Base-by-base conservation (phyloP, 345 rosid species). In the Mercurialis annua region DNA sequence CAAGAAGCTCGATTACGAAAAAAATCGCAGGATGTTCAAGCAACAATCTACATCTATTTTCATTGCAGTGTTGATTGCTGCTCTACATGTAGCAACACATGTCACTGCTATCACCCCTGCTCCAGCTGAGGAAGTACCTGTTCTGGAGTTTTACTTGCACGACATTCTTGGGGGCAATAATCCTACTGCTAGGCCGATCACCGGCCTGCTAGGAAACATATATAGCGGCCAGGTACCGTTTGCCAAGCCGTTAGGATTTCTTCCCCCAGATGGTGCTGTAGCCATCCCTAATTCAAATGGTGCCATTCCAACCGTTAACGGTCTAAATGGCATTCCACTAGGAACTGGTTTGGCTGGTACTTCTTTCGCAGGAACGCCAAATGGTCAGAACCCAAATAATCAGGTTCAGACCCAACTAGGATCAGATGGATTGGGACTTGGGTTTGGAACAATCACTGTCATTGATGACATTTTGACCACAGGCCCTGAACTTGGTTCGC, bases 321-420 rank as follows among this genome's bases (percentile, higher is more conserved):
- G 93, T 15, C n/a, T 79, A 47, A 89, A 72, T 47, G 99, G 99
- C 58, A 77, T 89, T 70, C 97, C 99, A 2, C 81, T 94, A 1
- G 96, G 99, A 24, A 94, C 96, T 5, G 95, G 99, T 62, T 80
- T 94, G 78, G 86, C 96, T 10, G 96, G 97, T 23, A 85, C 96
- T 23, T 23, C 70, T 31, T 92, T 83, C 61, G 81, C 88, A 1
- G 84, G 86, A 20, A 29, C 66, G 21, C 63, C 77, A 12, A 59
- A 73, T 52, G 57, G 27, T 73, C 82, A 75, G 67, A 87, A 82
- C 76, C 73, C n/a, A 4, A 85, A 85, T 33, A 82, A 79, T 14
- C 78, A 67, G 59, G 48, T 84, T 53, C 95, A 82, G 71, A 84
- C 90, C 61, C 98, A 90, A 62, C 59, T 90, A 24, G 97, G 99